phyloP scores from a whole-genome alignment of 371 early-diverging fungal species.

The Rhizopus arrhizus region DNA sequence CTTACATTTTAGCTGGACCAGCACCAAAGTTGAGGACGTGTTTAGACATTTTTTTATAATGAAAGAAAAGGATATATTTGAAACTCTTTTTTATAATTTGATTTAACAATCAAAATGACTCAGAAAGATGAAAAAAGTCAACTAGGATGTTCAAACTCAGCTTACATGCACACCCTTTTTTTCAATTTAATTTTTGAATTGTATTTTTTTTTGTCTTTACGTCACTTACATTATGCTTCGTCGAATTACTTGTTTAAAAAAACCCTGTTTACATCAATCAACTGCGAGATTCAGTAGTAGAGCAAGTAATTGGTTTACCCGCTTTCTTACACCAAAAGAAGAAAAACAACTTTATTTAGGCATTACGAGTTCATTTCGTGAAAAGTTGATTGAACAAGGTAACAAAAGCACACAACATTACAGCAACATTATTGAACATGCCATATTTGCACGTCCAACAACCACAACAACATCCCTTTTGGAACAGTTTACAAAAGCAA shows the following conservation, averaged over 20 bases:
- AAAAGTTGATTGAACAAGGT: slow-evolving; percentile 36
- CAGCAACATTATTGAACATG: slow-evolving; percentile 47
- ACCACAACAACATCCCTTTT: slow-evolving; percentile 22
- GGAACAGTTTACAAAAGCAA: slow-evolving; percentile 23
- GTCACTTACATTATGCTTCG: slow-evolving; percentile 1
- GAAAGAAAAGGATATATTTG: background rate
- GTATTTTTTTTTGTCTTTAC: slow-evolving; percentile 1
- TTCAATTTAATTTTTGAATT: background rate
- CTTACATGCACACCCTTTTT: background rate
- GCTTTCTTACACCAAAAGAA: slow-evolving; percentile 46
- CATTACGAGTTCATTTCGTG: slow-evolving; percentile 47
- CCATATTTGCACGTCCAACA: slow-evolving; percentile 23
- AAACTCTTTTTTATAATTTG: background rate
- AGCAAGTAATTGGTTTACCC: slow-evolving; percentile 35
- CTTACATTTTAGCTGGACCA: slow-evolving; percentile 87
- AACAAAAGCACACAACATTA: slow-evolving; percentile 35
- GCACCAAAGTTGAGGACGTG: slow-evolving; percentile 85
- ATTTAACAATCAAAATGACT: background rate
- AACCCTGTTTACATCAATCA: background rate
- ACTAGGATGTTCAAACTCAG: background rate
- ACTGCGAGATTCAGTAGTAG: slow-evolving; percentile 9
- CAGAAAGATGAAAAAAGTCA: slow-evolving; percentile 1
- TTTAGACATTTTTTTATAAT: slow-evolving; percentile 8
- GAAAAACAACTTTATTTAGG: slow-evolving; percentile 45
- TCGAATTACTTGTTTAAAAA: background rate